phyloP scores from a whole-genome alignment of 176 grass and related monocot genomes.

The Rhynchospora pubera region DNA sequence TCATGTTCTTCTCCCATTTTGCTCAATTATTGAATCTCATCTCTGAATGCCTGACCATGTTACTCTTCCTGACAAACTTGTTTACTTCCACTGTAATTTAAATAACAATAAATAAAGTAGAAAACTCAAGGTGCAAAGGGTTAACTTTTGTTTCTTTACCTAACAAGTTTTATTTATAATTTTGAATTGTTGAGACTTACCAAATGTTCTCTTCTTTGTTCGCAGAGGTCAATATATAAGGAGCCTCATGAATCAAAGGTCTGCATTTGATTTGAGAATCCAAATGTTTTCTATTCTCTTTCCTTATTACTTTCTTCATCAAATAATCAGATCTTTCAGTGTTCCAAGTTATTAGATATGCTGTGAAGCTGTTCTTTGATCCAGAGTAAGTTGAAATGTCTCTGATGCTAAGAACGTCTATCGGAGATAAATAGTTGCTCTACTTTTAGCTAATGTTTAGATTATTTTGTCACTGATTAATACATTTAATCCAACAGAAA shows the following conservation, averaged over 20 bases:
- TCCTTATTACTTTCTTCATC: not conserved
- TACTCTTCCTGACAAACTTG: not conserved
- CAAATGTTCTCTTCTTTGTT: slow-evolving; percentile 17
- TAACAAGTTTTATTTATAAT: not conserved
- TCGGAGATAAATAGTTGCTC: not conserved
- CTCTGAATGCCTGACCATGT: not conserved
- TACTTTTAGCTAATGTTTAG: not conserved
- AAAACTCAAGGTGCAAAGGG: not conserved
- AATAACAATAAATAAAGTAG: not conserved
- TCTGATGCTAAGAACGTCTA: slow-evolving; percentile 2
- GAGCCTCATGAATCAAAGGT: slow-evolving; percentile 58
- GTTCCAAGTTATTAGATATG: not conserved
- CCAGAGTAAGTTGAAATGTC: not conserved
- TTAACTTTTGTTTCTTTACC: not conserved
- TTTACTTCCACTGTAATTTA: not conserved
- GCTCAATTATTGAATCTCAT: not conserved
- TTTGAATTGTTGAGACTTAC: not conserved
- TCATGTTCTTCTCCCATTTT: not conserved
- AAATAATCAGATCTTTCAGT: slow-evolving; percentile 9
- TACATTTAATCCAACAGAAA: slow-evolving; percentile 34
- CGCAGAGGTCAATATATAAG: slow-evolving; percentile 55
- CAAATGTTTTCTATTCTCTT: not conserved
- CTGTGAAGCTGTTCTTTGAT: not conserved
- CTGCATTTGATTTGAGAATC: not conserved
- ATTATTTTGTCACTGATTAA: not conserved